These are phyloP conservation scores for Aspergillus funiculosus DNA, from an alignment of 495 filamentous ascomycete species.

Conservation along the genomic window DNA sequence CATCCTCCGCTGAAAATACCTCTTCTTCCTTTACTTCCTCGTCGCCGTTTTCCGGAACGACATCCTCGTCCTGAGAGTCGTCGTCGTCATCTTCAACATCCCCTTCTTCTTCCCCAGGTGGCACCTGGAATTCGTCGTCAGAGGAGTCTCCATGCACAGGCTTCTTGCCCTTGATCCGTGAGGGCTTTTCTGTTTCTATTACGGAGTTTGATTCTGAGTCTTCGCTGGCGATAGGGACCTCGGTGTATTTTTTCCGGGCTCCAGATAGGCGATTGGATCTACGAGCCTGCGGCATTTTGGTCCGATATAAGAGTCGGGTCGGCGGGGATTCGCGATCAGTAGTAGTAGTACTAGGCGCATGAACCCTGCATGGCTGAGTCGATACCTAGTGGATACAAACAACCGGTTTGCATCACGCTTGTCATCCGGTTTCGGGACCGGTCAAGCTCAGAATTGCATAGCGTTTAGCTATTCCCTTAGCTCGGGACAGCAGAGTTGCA, in stretches of 20 bases:
- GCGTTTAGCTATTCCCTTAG: too few species aligned
- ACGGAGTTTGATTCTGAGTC: conserved; percentile 18
- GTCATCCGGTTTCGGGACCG: too few species aligned
- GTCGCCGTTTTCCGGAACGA: conserved; percentile 9
- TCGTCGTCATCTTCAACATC: conserved; percentile 16
- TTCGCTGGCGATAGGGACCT: conserved; percentile 35
- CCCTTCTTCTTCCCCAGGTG: conserved; percentile 14
- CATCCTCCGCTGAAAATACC: conserved; percentile 2
- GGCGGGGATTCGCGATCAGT: too few species aligned
- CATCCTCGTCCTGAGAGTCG: conserved; percentile 13
- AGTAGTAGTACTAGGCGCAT: too few species aligned
- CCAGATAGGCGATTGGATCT: conserved; percentile 36
- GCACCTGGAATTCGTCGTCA: conserved; percentile 20
- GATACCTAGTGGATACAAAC: too few species aligned
- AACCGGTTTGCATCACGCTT: too few species aligned
- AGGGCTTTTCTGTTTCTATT: not conserved
- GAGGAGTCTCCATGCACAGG: conserved; percentile 18
- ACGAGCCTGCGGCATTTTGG: conserved; percentile 29
- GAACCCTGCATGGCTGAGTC: too few species aligned
- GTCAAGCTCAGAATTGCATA: too few species aligned
- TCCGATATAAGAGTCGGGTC: not conserved
- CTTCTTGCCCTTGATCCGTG: conserved; percentile 20
- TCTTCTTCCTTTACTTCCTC: conserved; percentile 10
- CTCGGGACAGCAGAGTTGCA: too few species aligned
- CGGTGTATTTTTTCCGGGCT: conserved; percentile 29